Conservation (phyloP, 345 rosid species). For the Microcos paniculata region DNA sequence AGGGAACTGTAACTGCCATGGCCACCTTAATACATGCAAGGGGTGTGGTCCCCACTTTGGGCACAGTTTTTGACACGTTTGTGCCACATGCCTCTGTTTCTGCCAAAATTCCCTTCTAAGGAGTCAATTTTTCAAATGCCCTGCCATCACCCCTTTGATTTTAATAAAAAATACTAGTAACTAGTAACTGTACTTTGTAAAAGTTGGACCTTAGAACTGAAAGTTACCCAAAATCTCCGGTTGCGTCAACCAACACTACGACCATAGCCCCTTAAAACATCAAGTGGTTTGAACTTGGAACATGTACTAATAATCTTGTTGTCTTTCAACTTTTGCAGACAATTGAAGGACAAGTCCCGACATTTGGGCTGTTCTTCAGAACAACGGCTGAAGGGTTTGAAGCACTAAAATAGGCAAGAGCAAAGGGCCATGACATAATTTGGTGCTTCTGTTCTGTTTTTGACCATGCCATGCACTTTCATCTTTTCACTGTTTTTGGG, state of each 20-base stretch:
- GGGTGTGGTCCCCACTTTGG: constrained; percentile 3
- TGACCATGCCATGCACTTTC: not conserved
- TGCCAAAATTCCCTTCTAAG: constrained; percentile 1
- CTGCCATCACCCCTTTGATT: not conserved
- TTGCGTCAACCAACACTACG: too few relatives aligned
- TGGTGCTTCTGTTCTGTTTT: not conserved
- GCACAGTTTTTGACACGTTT: constrained; percentile 24
- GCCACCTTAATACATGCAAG: constrained; percentile 8
- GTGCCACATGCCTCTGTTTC: constrained; percentile 23
- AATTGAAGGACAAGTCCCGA: not conserved
- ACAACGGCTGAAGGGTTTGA: not conserved
- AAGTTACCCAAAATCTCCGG: too few relatives aligned
- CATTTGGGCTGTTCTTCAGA: not conserved
- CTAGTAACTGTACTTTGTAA: not conserved
- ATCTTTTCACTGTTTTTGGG: not conserved
- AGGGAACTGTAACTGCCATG: constrained; percentile 20
- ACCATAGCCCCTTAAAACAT: too few relatives aligned
- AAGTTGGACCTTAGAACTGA: not conserved
- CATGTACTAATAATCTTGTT: not conserved
- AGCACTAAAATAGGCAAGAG: not conserved
- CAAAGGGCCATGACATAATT: too few relatives aligned
- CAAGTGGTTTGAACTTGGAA: not conserved
- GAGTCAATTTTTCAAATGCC: not conserved
- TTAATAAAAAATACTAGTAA: not conserved
- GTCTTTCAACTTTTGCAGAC: not conserved